phyloP scores from a whole-genome alignment of 768 basidiomycete species.

The Phaffia tasmanica region DNA sequence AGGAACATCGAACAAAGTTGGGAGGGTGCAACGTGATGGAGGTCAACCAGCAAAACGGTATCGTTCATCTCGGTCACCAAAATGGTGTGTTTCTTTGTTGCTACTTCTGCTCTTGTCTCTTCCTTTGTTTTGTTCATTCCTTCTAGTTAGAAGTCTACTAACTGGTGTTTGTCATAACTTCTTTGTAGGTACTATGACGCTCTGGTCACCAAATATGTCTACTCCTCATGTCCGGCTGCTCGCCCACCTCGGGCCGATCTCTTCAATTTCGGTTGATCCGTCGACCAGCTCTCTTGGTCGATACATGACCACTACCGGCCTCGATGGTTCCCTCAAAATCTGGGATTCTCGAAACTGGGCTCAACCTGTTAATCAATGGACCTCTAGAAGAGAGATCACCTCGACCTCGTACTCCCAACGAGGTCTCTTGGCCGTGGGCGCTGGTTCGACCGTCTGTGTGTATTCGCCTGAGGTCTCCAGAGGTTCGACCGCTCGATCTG shows the following conservation, averaged over 20 bases:
- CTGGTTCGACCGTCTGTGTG: constrained; percentile 67
- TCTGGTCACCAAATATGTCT: constrained; percentile 92
- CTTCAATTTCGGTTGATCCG: constrained; percentile 69
- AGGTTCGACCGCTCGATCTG: constrained; percentile 38
- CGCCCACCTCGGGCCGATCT: constrained; percentile 79
- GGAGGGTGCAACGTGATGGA: constrained; percentile 75
- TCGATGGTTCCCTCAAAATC: constrained; percentile 79
- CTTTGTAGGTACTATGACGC: constrained; percentile 56
- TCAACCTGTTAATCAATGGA: constrained; percentile 69
- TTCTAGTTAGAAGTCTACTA: not conserved
- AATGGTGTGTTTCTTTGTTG: constrained; percentile 49
- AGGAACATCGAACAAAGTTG: constrained; percentile 78
- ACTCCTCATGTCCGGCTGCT: constrained; percentile 84
- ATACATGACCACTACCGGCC: constrained; percentile 81
- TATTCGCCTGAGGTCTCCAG: constrained; percentile 34
- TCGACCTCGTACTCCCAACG: constrained; percentile 76
- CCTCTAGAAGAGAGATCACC: constrained; percentile 45
- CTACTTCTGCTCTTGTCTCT: not conserved
- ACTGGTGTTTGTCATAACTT: not conserved
- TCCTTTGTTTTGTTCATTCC: not conserved
- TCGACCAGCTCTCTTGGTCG: constrained; percentile 57
- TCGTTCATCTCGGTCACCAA: constrained; percentile 86
- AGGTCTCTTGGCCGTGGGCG: constrained; percentile 69
- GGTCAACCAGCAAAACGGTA: constrained; percentile 85
- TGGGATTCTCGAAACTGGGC: constrained; percentile 99